Evolutionary conservation across 345 rosid genomes (phyloP), one percentile per base, ranked within the genome.

Genomic region (Camelina laxa): DNA sequence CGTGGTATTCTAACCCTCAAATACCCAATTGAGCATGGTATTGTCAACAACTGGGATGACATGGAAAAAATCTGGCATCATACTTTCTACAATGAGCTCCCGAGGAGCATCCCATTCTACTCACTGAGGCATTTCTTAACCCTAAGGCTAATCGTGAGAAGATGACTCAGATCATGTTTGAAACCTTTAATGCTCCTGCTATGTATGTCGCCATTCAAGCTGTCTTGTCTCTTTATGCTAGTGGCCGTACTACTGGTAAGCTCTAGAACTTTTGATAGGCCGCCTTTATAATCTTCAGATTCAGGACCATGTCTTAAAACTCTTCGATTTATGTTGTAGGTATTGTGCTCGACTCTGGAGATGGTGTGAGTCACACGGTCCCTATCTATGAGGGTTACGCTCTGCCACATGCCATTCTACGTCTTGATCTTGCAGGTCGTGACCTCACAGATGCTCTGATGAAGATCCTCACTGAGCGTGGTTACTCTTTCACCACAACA

Each of bases 21-120:
- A 42, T 88, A 88, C 83, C 93, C 93, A 0, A 88, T 87, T 75
- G 93, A 89, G 83, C 97, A 92, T 39, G 97, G 96, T 74, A 91
- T 91, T 76, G 97, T 91, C 54, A 91, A 84, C 84, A 91, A 91
- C 65, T 89, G 96, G 97, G 97, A 91, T 82, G 97, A 91, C 60
- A 91, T 91, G 97, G 95, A 91, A 76, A 91, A 91, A 80, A 88
- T 88, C 35, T 90, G 93, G 96, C 96, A 90, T 82, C 91, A 87
- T 53, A 91, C 94, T 41, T 90, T 90, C 86, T 88, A 88, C 84
- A 91, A 91, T 44, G 97, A 91, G 85, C 96, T 56, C 97, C 97
- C 0, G 96, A 89, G 73, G 93, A 87, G 80, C 93, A 88, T 76
- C 93, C 91, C 0, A 85, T 88, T 31, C 85, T 88, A 2, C 84